Evolutionary conservation across 306 rosid species (phyloP), one percentile per base, ranked within the genome.

Genomic region (Cucumis melo): DNA sequence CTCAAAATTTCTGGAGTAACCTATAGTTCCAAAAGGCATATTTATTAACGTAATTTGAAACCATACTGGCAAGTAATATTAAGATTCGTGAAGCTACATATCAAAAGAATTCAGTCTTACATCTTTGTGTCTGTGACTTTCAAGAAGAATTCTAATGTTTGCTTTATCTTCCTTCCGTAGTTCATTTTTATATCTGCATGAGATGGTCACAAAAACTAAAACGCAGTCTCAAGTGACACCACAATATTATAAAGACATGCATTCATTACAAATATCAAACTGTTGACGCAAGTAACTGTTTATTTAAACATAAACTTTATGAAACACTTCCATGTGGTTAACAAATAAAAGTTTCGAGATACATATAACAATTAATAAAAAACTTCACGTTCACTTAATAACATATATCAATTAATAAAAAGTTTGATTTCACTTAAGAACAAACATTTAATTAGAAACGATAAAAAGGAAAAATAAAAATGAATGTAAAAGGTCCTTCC

Each of bases 1-100:
- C 89, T 86, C 75, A 64, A 67, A 73, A 94, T 90, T 91, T 91
- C 97, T 60, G 93, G 98, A 42, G 97, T 90, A 84, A 94, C 93
- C 98, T 94, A 83, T 70, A 86, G 53, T 79, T 75, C 17, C 78
- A 32, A 76, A 38, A 44, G 78, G 58, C 41, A 76, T 11, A n/a
- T 32, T 38, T 7, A 5, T 19, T 38, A 23, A 16, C 20, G 36
- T 36, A n/a, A 39, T 41, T 41, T 55, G 55, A 42, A 15, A 16
- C 67, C 55, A 59, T 57, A 53, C 54, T 38, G 11, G 39, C 23
- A 46, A 46, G 75, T 46, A 23, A 46, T 46, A 42, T 8, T 1
- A 16, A 70, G 15, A 70, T 70, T 15, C 21, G 14, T 44, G 57
- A 46, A 46, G 57, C 39, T 46, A 15, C 21, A 20, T 56, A 56